Conservation (phyloP, 2,329 filamentous ascomycete species). For the Daldinia sp. region DNA sequence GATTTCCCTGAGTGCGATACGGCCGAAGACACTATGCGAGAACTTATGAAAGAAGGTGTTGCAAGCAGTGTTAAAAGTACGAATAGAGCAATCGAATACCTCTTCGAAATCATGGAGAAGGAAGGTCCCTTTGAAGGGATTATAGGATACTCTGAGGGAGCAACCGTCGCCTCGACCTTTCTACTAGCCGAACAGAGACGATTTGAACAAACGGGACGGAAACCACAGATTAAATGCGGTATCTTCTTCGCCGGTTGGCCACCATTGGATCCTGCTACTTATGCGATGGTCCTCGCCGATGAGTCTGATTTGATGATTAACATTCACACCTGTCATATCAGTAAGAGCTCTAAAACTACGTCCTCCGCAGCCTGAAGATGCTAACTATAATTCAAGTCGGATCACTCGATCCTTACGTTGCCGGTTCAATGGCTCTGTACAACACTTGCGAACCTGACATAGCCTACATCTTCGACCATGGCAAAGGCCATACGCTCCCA, state of each 20-base stretch:
- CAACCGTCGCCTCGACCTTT: slow-evolving; percentile 50
- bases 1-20: slow-evolving; percentile 65
- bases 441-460: slow-evolving; percentile 71
- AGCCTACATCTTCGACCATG: slow-evolving; percentile 73
- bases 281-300: slow-evolving; percentile 62
- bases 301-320: slow-evolving; percentile 63
- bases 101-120: slow-evolving; percentile 53
- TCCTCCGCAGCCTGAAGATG: slow-evolving; percentile 4
- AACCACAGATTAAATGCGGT: slow-evolving; percentile 60
- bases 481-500: slow-evolving; percentile 73
- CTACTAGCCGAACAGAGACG: slow-evolving; percentile 50
- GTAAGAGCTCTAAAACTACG: slow-evolving; percentile 49
- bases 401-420: slow-evolving; percentile 69
- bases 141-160: slow-evolving; percentile 51
- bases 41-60: slow-evolving; percentile 58
- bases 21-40: slow-evolving; percentile 67
- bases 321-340: slow-evolving; percentile 65
- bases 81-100: slow-evolving; percentile 57
- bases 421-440: slow-evolving; percentile 71
- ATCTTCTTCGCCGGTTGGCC: slow-evolving; percentile 68
- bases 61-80: slow-evolving; percentile 56
- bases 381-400: slow-evolving; percentile 56
- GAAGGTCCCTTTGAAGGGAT: slow-evolving; percentile 52
- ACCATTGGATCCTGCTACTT: slow-evolving; percentile 59
- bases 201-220: slow-evolving; percentile 44